Conservation (phyloP, 257 asterid species). For the Cruciata laevipes region DNA sequence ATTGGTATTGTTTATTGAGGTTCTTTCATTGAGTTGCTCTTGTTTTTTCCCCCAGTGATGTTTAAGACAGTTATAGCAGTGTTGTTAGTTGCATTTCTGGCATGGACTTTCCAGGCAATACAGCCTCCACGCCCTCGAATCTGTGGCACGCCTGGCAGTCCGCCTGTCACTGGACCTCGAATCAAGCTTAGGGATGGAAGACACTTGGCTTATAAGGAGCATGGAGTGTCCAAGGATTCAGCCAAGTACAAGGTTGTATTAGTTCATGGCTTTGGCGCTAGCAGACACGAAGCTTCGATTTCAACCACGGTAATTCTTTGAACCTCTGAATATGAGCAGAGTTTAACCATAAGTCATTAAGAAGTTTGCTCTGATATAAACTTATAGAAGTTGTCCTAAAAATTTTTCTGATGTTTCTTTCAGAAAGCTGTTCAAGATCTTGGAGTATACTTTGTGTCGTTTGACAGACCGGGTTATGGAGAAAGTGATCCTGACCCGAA, state of each 20-base stretch:
- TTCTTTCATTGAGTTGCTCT: not conserved
- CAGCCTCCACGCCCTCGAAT: slow-evolving; percentile 56
- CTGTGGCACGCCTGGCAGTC: slow-evolving; percentile 61
- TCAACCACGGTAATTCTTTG: slow-evolving; percentile 41
- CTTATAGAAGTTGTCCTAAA: not conserved
- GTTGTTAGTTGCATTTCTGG: slow-evolving; percentile 41
- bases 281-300: slow-evolving; percentile 47
- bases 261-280: slow-evolving; percentile 60
- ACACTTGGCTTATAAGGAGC: slow-evolving; percentile 65
- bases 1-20: not conserved
- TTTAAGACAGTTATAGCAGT: slow-evolving; percentile 36
- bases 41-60: slow-evolving; percentile 40
- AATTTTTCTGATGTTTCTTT: not conserved
- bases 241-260: slow-evolving; percentile 58
- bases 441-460: slow-evolving; percentile 54
- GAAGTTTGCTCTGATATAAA: not conserved
- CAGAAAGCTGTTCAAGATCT: slow-evolving; percentile 51
- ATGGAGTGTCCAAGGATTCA: slow-evolving; percentile 61
- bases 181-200: slow-evolving; percentile 74
- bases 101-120: slow-evolving; percentile 48
- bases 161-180: slow-evolving; percentile 57
- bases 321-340: slow-evolving; percentile 1
- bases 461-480: slow-evolving; percentile 79
- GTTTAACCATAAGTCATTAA: not conserved
- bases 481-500: slow-evolving; percentile 76